These are phyloP conservation scores for Epithele typhae DNA, from an alignment of 768 basidiomycete species.

Conservation along the genomic window DNA sequence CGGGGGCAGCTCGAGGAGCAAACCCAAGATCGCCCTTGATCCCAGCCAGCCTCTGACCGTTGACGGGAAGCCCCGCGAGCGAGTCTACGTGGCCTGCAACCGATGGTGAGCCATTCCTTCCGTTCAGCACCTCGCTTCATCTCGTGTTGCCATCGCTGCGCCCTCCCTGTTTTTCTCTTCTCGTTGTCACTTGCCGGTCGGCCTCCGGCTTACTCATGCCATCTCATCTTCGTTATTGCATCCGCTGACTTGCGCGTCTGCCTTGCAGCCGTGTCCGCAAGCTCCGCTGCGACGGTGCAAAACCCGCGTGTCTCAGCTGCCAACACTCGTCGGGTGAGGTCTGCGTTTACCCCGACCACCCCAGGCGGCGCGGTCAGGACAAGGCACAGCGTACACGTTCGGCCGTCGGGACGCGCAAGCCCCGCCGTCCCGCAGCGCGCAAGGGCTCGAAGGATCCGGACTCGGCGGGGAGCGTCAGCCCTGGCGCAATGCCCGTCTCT, in stretches of 20 bases:
- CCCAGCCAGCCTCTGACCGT: conserved; percentile 10
- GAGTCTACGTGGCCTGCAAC: conserved; percentile 13
- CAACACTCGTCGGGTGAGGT: conserved; percentile 1
- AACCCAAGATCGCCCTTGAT: conserved; percentile 5
- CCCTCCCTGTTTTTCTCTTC: too few relatives aligned
- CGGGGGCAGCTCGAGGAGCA: too few relatives aligned
- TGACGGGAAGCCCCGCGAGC: conserved; percentile 12
- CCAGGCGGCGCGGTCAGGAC: conserved; percentile 14
- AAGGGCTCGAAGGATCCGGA: background rate
- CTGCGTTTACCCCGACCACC: conserved; percentile 6
- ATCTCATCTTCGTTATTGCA: too few relatives aligned
- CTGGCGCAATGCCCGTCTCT: background rate
- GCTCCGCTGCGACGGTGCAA: conserved; percentile 14
- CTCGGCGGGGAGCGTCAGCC: background rate
- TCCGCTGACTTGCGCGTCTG: background rate
- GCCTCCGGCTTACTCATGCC: too few relatives aligned
- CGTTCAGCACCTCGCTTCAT: background rate
- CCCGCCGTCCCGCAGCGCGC: conserved; percentile 13
- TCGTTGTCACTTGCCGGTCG: too few relatives aligned
- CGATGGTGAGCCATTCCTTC: conserved; percentile 6
- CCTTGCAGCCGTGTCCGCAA: conserved; percentile 10
- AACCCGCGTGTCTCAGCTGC: conserved; percentile 11
- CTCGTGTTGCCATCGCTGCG: too few relatives aligned
- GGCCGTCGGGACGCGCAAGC: conserved; percentile 24
- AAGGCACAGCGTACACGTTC: conserved; percentile 13